Percentiles rank a stretch among this genome's conserved stretches.
Conservation (phyloP, 78 protist genomes). For the Corallochytrium limacisporum region DNA sequence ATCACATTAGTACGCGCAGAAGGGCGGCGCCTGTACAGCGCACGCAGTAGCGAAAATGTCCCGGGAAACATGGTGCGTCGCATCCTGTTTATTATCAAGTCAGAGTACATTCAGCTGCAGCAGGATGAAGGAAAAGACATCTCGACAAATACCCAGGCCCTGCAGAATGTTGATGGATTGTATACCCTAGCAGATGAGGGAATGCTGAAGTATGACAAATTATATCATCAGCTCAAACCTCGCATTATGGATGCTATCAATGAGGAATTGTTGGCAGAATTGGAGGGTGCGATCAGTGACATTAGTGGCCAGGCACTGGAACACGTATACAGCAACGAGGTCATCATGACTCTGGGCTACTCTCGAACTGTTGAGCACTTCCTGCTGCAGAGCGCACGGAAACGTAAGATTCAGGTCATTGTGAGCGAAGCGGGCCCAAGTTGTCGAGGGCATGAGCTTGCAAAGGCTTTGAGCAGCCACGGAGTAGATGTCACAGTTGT, state of each 20-base stretch:
- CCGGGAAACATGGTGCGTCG: slow-evolving; percentile 12
- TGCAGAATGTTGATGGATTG: no score
- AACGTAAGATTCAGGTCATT: slow-evolving; percentile 43
- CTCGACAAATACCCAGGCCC: neutral
- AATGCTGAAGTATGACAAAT: neutral
- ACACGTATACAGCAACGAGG: slow-evolving; percentile 9
- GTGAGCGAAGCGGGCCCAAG: slow-evolving; percentile 17
- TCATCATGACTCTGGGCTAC: slow-evolving; percentile 43
- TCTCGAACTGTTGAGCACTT: slow-evolving; percentile 50
- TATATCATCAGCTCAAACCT: neutral
- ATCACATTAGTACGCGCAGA: neutral
- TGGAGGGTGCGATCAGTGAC: neutral
- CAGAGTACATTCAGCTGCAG: neutral
- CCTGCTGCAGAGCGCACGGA: slow-evolving; percentile 29
- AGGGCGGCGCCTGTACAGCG: neutral
- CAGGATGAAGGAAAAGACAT: neutral
- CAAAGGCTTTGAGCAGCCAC: slow-evolving; percentile 29
- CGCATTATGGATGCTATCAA: neutral
- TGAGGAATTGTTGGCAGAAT: neutral
- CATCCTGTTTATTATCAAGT: slow-evolving; percentile 11
- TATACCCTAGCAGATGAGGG: no score
- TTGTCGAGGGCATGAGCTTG: slow-evolving; percentile 44
- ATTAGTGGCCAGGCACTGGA: neutral
- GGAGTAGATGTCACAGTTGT: slow-evolving; percentile 53
- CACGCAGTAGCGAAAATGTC: neutral